Percentiles rank a stretch among this genome's conserved stretches.
These are phyloP conservation scores for Knoxdaviesia capensis DNA, from an alignment of 2,329 filamentous ascomycete species.

Conservation along the genomic window DNA sequence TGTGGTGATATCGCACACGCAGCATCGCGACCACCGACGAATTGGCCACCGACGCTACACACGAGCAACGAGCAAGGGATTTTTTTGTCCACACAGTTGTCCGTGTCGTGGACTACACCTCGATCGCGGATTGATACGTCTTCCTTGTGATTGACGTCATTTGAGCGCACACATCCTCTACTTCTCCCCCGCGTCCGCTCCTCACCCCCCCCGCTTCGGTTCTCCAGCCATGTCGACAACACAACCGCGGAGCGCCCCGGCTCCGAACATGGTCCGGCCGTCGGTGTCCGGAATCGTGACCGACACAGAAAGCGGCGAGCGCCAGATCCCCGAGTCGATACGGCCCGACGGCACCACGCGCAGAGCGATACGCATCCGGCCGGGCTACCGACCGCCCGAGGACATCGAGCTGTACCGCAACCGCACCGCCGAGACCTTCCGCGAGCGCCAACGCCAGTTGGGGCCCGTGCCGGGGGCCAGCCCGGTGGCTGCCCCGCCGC, in stretches of 20 bases:
- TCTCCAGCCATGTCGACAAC: not conserved
- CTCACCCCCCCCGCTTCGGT: constrained; percentile 1
- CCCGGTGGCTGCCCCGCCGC: not conserved
- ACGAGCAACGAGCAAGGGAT: too few species aligned
- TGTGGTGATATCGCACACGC: too few species aligned
- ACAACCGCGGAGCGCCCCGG: too few species aligned
- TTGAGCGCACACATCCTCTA: too few species aligned
- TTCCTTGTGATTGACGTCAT: too few species aligned
- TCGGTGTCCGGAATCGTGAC: constrained; percentile 70
- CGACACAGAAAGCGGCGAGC: constrained; percentile 54
- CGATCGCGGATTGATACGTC: too few species aligned
- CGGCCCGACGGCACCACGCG: constrained; percentile 81
- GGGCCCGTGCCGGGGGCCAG: constrained; percentile 1
- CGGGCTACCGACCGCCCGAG: constrained; percentile 84
- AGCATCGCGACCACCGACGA: too few species aligned
- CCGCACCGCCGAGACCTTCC: constrained; percentile 67
- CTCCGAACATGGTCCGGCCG: too few species aligned
- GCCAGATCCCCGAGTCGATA: constrained; percentile 72
- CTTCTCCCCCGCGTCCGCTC: too few species aligned
- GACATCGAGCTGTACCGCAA: constrained; percentile 96
- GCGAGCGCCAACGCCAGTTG: constrained; percentile 38
- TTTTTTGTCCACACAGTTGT: too few species aligned
- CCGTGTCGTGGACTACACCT: too few species aligned
- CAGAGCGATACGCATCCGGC: constrained; percentile 82
- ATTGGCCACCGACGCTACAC: too few species aligned